Base-by-base conservation (phyloP, 225 moss, liverwort and hornwort genomes). In the Bryum argenteum region DNA sequence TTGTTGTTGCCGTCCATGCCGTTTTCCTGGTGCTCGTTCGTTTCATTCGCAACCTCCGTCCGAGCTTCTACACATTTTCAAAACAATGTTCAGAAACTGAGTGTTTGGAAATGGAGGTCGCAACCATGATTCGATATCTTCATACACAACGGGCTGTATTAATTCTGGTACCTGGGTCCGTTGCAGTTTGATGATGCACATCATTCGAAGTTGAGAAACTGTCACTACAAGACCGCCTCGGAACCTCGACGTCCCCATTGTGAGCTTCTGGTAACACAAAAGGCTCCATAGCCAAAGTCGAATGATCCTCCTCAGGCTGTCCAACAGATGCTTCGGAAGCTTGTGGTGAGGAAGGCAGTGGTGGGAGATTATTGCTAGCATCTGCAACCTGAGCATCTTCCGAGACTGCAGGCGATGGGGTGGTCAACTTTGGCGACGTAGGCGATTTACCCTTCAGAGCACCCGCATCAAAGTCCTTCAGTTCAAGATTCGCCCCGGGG, bases 331-430 rank as follows among this genome's bases (percentile, higher is more conserved):
- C 56, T 62, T 80, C 78, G 5, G 79, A 80, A 45, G 72, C 65
- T 60, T 64, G 75, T 45, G 80, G 83, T 6, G 85, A 82, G 23
- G 51, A 58, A 33, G 33, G 33, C 28, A 28, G 3, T 19, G 75
- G 52, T 17, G 11, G 66, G 22, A 53, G 33, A 33, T 33, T 33
- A 33, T 4, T 5, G 5, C 28, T 33, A 33, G 0, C 2, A 33
- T 33, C 33, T 33, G 33, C 39, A 26, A 50, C 74, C n/a, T n/a
- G n/a, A 14, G 28, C 69, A 18, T 63, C 65, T 47, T 81, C 81
- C 15, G 83, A 87, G 17, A 56, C 22, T 51, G 73, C 72, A 45
- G 83, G 76, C 52, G 83, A 81, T 16, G 53, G 59, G 14, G 71
- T 71, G 19, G 61, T 76, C 71, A 66, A 11, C 11, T 64, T 28